Evolutionary conservation across 768 basidiomycete genomes (phyloP), one percentile per base, ranked within the genome.

Genomic region (Mycena rebaudengoi): DNA sequence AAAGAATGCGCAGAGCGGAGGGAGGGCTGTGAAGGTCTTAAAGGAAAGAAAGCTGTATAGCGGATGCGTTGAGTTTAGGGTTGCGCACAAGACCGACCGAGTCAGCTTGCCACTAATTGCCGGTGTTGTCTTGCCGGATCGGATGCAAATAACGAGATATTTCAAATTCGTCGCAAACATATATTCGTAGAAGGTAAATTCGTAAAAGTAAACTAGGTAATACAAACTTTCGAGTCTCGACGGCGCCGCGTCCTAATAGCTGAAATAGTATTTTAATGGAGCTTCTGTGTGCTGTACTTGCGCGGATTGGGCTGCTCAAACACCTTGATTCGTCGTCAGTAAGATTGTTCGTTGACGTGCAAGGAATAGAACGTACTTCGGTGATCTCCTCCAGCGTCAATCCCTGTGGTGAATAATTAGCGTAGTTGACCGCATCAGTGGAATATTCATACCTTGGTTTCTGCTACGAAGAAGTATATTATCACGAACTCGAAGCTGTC

Each of bases 311-410:
- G 76, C 59, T 79, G 75, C 64, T 78, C 78, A 43, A 81, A 82
- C 35, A 85, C 76, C 50, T 50, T 30, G 48, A 41, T 46, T 32
- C 53, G 39, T 41, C 26, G 44, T 29, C 48, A 30, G 23, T 26
- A 25, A 20, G 16, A 41, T 20, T 30, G 5, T 49, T 33, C 5
- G n/a, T 30, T 7, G 7, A 25, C 28, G 40, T 25, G 23, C 32
- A 29, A 44, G 40, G 14, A 8, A 12, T 45, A 25, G 20, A 32
- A 26, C 43, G 14, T 4, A 49, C 58, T 16, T 80, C 80, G 48
- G 83, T 80, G 60, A 85, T 84, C 64, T 85, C 82, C 62, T 86
- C 85, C 44, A 86, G 72, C 1, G 82, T 82, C 37, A 86, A 74
- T 12, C 79, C 79, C n/a, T n/a, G n/a, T n/a, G n/a, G n/a, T n/a